Evolutionary conservation across 345 rosid species (phyloP), one percentile per base, ranked within the genome.

Genomic region (Eucalyptus cloeziana): DNA sequence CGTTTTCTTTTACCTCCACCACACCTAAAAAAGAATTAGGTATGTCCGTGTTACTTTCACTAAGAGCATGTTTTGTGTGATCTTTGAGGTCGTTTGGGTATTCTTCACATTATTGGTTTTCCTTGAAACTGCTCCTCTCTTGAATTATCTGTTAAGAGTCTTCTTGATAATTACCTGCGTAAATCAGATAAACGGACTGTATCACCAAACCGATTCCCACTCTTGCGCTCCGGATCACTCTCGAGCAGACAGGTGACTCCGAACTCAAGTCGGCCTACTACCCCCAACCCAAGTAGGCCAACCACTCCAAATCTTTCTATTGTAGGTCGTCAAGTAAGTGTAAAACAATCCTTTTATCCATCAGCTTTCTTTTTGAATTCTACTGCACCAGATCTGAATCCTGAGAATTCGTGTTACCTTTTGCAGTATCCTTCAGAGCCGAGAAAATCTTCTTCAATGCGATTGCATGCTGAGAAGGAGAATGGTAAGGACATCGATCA

Each of bases 171-270:
- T 21, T n/a, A 76, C 54, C 80, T 40, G 27, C 8, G 11, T 87
- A 67, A 88, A 91, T 58, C 95, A 97, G 99, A 94, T 85, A 96
- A 96, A 85, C 93, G 96, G 89, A 71, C 98, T 49, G 93, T 94
- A 81, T 97, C 99, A 50, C 99, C 99, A 1, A 93, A 93, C 91
- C 96, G 96, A 25, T 96, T 97, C 92, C 99, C 99, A 2, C 94
- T 95, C 64, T 88, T 96, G 89, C 96, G 97, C 87, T 96, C 99
- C 27, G 98, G 97, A 47, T 96, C 98, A 9, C 86, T 94, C 80
- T 91, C 95, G 43, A 96, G 93, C 89, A 91, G 99, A 88, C 93
- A 97, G 62, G 93, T 94, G 27, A 95, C 97, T 27, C 99, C 99
- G 7, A 92, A 60, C 86, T 92, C 94, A 88, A 95, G 95, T 85